Evolutionary conservation across 2,329 filamentous ascomycete species (phyloP), one percentile per base, ranked within the genome.

Genomic region (Metarhizium guizhouense): DNA sequence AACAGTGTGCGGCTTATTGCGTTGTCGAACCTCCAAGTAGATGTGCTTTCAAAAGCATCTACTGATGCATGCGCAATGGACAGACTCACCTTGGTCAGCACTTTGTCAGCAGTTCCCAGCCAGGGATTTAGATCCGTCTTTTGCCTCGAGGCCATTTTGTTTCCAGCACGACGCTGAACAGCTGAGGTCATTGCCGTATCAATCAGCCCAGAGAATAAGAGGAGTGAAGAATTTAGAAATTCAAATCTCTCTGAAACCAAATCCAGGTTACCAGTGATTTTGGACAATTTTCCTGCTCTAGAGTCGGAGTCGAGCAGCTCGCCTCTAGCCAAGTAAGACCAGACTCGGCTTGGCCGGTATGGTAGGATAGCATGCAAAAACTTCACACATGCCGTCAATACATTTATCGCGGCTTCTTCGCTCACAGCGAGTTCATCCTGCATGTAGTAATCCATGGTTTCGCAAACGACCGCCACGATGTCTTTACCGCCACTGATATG

Each of bases 241-340:
- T 87, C 82, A 62, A 91, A 95, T 54, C 86, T 82, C 53, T 87
- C 87, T 4, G 81, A 79, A 2, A 88, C 83, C 56, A 95, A 80
- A 65, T 99, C 94, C 3, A 91, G 82, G 29, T 84, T 86, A n/a
- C 88, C 88, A 3, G 95, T 82, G 53, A 97, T 85, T 52, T 84
- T 84, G 43, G 86, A 83, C 58, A 99, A 79, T 58, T 87, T 85
- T 11, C 90, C 89, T 14, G 85, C 85, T 59, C 85, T 86, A 10
- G 88, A 85, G 61, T 90, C 86, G 6, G 85, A 82, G 62, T 88
- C 87, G 49, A 99, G 77, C 18, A 99, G 75, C 59, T 86, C 84
- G 68, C 90, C 95, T 56, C 90, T 84, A 3, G 86, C 84, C 63
- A 99, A 80, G 67, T 93, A 89, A 3, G 93, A 91, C 92, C 94